Conservation (phyloP, 2,329 filamentous ascomycete species). For the Neonectria magnoliae region DNA sequence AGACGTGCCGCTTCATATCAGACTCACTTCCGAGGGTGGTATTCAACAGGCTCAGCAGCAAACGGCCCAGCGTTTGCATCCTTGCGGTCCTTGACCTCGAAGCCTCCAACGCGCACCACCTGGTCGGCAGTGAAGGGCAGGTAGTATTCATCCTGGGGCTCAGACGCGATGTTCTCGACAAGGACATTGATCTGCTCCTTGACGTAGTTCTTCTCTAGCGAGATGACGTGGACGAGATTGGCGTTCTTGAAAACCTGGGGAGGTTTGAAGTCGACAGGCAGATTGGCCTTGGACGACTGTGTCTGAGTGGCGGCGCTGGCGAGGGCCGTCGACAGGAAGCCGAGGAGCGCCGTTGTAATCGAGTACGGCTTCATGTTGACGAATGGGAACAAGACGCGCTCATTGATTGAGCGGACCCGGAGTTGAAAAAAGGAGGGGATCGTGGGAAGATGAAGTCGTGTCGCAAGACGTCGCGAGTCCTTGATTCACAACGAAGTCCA, state of each 20-base stretch:
- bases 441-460: constrained; percentile 22
- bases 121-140: constrained; percentile 83
- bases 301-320: constrained; percentile 50
- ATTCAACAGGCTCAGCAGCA: constrained; percentile 73
- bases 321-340: constrained; percentile 62
- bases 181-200: constrained; percentile 94
- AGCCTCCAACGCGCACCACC: constrained; percentile 80
- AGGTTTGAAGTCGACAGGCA: constrained; percentile 78
- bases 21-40: constrained; percentile 66
- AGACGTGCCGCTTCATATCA: constrained; percentile 1
- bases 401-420: constrained; percentile 48
- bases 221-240: constrained; percentile 90
- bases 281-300: constrained; percentile 66
- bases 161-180: constrained; percentile 84
- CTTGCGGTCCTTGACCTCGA: constrained; percentile 96
- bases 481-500: constrained; percentile 30
- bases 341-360: constrained; percentile 67
- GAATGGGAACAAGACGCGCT: constrained; percentile 40
- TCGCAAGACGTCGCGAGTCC: constrained; percentile 31
- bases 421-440: constrained; percentile 27
- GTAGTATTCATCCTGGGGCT: constrained; percentile 90
- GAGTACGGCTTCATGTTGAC: constrained; percentile 55
- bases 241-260: constrained; percentile 93
- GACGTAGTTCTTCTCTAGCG: constrained; percentile 91
- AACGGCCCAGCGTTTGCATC: constrained; percentile 74